Conservation (phyloP, 176 grass and related monocot species). For the Triticum timopheevii region DNA sequence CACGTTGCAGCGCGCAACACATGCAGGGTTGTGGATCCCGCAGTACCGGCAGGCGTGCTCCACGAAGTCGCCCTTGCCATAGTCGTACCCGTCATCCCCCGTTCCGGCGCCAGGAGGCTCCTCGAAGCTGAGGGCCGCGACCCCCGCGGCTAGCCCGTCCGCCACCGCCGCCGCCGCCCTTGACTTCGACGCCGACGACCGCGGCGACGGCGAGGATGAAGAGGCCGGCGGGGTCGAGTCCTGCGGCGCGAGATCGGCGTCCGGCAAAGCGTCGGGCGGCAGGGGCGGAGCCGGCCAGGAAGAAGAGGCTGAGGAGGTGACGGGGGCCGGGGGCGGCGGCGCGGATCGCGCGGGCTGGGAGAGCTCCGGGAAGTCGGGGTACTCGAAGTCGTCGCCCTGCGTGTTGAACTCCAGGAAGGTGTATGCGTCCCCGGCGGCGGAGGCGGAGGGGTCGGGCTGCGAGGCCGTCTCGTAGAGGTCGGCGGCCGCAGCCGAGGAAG, state of each 20-base stretch:
- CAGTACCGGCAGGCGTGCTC: slow-evolving; percentile 96
- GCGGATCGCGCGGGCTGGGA: slow-evolving; percentile 71
- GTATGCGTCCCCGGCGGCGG: slow-evolving; percentile 74
- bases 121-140: slow-evolving; percentile 87
- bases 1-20: slow-evolving; percentile 89
- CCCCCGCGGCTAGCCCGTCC: slow-evolving; percentile 71
- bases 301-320: slow-evolving; percentile 25
- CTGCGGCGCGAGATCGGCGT: slow-evolving; percentile 36
- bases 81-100: slow-evolving; percentile 76
- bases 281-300: slow-evolving; percentile 42
- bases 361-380: slow-evolving; percentile 76
- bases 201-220: slow-evolving; percentile 43
- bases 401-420: slow-evolving; percentile 99
- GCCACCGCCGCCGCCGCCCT: slow-evolving; percentile 30
- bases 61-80: slow-evolving; percentile 84
- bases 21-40: slow-evolving; percentile 92
- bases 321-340: slow-evolving; percentile 37
- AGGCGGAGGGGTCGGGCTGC: slow-evolving; percentile 72
- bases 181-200: slow-evolving; percentile 59
- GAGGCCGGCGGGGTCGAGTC: slow-evolving; percentile 34
- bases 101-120: slow-evolving; percentile 38
- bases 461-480: slow-evolving; percentile 98
- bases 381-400: slow-evolving; percentile 93
- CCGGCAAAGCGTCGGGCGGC: slow-evolving; percentile 27
- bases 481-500: slow-evolving; percentile 44